A percentile compares a stretch with the other conserved stretches of the same genome.
phyloP scores from a whole-genome alignment of 768 basidiomycete genomes.

The Rhizopogon rudus region DNA sequence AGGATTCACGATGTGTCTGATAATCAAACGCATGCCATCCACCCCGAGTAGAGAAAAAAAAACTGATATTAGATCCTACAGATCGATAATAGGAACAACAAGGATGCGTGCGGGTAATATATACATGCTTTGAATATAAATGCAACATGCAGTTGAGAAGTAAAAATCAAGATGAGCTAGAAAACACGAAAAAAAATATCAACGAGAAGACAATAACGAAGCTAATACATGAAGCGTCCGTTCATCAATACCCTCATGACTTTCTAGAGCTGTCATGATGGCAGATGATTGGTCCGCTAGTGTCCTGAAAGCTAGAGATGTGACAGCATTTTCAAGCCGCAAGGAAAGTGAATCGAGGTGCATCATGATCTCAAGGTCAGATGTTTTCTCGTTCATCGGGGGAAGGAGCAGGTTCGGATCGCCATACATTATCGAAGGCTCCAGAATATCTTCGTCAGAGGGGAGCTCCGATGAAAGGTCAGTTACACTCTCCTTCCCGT shows the following conservation, averaged over 20 bases:
- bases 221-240: conserved; percentile 43
- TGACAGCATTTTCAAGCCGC: conserved; percentile 71
- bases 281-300: conserved; percentile 13
- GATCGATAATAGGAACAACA: too few species aligned
- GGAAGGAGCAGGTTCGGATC: conserved; percentile 67
- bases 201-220: conserved; percentile 26
- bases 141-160: too few species aligned
- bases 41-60: too few species aligned
- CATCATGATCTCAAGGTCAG: conserved; percentile 66
- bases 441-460: conserved; percentile 17
- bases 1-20: too few species aligned
- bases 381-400: conserved; percentile 58
- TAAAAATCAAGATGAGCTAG: too few species aligned
- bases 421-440: conserved; percentile 42
- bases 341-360: conserved; percentile 73
- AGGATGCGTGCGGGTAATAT: too few species aligned
- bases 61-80: too few species aligned
- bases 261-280: conserved; percentile 32
- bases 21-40: too few species aligned
- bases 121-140: too few species aligned
- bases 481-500: conserved; percentile 30
- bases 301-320: conserved; percentile 19
- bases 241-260: conserved; percentile 38
- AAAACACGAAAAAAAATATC: not conserved
- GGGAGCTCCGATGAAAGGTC: conserved; percentile 9